Conservation (phyloP, 352 stramenopile genomes). For the Saprolegnia parasitica region DNA sequence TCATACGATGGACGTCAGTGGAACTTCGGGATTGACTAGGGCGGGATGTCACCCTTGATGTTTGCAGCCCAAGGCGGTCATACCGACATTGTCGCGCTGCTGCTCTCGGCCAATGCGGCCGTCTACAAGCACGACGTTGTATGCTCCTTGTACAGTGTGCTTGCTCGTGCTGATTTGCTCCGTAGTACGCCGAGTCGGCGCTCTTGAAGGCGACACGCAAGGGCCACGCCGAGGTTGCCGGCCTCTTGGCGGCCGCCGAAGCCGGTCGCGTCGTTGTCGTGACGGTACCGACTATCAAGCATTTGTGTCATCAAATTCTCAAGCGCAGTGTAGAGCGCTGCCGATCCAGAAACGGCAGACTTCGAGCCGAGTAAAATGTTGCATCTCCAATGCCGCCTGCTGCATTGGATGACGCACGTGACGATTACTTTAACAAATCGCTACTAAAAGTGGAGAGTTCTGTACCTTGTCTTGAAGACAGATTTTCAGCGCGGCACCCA, state of each 20-base stretch:
- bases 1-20: neutral
- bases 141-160: neutral
- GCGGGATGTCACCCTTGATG: neutral
- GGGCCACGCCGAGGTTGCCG: neutral
- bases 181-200: neutral
- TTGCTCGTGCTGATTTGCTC: neutral
- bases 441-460: too few relatives aligned
- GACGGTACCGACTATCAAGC: neutral
- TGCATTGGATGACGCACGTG: too few relatives aligned
- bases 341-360: too few relatives aligned
- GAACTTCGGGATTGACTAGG: neutral
- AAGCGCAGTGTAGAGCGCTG: neutral
- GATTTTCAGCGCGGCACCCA: too few relatives aligned
- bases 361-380: too few relatives aligned
- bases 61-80: neutral
- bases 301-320: neutral
- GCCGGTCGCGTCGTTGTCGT: neutral
- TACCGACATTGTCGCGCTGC: neutral
- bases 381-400: too few relatives aligned
- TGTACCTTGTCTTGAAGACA: too few relatives aligned
- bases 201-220: constrained; percentile 1
- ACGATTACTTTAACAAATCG: too few relatives aligned
- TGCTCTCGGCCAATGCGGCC: neutral
- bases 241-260: neutral
- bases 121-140: neutral